These are phyloP conservation scores for Periconia sp. DNA, from an alignment of 2,329 filamentous ascomycete genomes.

Conservation along the genomic window DNA sequence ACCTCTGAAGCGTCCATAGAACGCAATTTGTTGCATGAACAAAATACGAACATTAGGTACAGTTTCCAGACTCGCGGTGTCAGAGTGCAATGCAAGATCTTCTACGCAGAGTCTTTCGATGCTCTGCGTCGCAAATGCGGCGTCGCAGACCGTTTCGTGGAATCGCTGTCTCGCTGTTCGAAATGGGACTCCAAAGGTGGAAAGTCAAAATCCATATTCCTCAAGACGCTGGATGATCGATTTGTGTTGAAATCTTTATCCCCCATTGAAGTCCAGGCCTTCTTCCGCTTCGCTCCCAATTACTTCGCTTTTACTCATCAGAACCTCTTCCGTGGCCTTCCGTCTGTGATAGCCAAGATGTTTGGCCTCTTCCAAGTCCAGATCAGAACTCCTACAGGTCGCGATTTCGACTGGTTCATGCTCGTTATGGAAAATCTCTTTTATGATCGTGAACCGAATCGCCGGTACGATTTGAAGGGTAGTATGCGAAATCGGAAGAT, in stretches of 20 bases:
- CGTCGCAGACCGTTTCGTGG: slow-evolving; percentile 89
- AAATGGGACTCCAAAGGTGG: slow-evolving; percentile 99
- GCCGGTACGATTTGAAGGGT: slow-evolving; percentile 87
- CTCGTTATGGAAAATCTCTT: slow-evolving; percentile 98
- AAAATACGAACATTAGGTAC: slow-evolving; percentile 93
- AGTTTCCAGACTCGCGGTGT: slow-evolving; percentile 94
- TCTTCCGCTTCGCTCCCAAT: slow-evolving; percentile 91
- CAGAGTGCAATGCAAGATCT: slow-evolving; percentile 96
- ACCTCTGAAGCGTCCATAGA: slow-evolving; percentile 76
- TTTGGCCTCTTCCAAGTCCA: slow-evolving; percentile 96
- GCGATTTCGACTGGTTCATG: slow-evolving; percentile 93
- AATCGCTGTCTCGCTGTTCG: slow-evolving; percentile 90
- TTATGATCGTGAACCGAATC: slow-evolving; percentile 88
- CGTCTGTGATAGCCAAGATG: slow-evolving; percentile 98
- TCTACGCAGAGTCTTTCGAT: slow-evolving; percentile 98
- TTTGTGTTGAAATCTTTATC: slow-evolving; percentile 92
- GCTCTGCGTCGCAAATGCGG: slow-evolving; percentile 91
- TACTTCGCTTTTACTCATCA: slow-evolving; percentile 99
- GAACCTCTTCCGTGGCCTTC: slow-evolving; percentile 88
- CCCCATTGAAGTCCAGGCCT: slow-evolving; percentile 89
- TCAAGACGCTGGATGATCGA: slow-evolving; percentile 94
- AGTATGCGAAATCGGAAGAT: slow-evolving; percentile 99
- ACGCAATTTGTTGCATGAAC: slow-evolving; percentile 80
- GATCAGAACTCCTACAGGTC: slow-evolving; percentile 95
- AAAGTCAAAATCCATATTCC: slow-evolving; percentile 95